Percentiles rank a stretch among this genome's conserved stretches.
These are phyloP conservation scores for Phytophthora constricta DNA, from an alignment of 352 stramenopile genomes.

Conservation along the genomic window DNA sequence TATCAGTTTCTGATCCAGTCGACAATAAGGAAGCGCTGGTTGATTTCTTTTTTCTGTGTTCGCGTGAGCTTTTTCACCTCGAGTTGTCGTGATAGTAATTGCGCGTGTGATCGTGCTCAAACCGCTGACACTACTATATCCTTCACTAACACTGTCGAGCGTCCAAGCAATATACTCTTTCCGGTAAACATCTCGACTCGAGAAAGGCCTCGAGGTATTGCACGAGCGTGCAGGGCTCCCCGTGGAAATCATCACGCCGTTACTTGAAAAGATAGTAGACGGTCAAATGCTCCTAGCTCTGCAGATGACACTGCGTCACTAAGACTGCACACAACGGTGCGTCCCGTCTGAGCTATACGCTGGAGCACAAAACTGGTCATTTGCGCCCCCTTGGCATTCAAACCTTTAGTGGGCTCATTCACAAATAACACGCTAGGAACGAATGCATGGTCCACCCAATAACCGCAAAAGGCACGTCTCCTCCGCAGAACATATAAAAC, in stretches of 20 bases:
- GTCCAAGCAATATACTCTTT: constrained; percentile 31
- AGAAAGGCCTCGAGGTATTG: constrained; percentile 30
- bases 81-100: constrained; percentile 14
- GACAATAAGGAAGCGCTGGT: constrained; percentile 9
- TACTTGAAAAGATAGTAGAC: constrained; percentile 31
- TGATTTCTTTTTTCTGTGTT: constrained; percentile 28
- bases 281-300: constrained; percentile 26
- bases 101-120: constrained; percentile 3
- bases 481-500: too few relatives aligned
- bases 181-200: constrained; percentile 27
- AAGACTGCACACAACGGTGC: constrained; percentile 35
- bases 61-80: constrained; percentile 9
- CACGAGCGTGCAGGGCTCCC: constrained; percentile 19
- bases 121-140: too few relatives aligned
- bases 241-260: constrained; percentile 32
- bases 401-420: constrained; percentile 31
- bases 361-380: constrained; percentile 26
- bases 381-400: constrained; percentile 20
- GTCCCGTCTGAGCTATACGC: constrained; percentile 27
- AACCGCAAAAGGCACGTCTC: constrained; percentile 31
- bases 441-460: constrained; percentile 35
- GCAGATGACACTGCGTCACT: constrained; percentile 13
- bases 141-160: constrained; percentile 32
- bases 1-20: constrained; percentile 1
- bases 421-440: constrained; percentile 29